phyloP scores from a whole-genome alignment of 441 rosid genomes.

The Gossypium schwendimanii region DNA sequence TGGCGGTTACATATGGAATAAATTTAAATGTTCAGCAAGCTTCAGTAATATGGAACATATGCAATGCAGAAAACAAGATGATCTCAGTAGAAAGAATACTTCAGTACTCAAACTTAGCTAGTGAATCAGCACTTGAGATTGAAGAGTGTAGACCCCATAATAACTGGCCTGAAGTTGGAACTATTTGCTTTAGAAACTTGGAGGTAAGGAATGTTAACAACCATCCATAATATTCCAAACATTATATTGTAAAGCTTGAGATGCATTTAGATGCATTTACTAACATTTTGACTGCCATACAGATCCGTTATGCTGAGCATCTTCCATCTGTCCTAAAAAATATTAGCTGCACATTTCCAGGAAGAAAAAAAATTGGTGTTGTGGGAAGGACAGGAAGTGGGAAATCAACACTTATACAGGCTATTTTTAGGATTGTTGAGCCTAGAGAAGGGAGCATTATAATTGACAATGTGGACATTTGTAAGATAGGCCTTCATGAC shows the following conservation, averaged over 20 bases:
- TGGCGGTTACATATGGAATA: slow-evolving; percentile 91
- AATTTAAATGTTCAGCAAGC: slow-evolving; percentile 89
- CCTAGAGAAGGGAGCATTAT: slow-evolving; percentile 75
- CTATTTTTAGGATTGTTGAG: slow-evolving; percentile 80
- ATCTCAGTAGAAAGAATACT: slow-evolving; percentile 94
- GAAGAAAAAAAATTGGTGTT: slow-evolving; percentile 75
- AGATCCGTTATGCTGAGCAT: slow-evolving; percentile 91
- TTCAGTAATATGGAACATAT: slow-evolving; percentile 81
- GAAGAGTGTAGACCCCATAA: slow-evolving; percentile 55
- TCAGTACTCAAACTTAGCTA: slow-evolving; percentile 67
- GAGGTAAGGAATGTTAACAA: slow-evolving; percentile 38
- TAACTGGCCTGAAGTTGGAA: slow-evolving; percentile 87
- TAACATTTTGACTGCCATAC: slow-evolving; percentile 15
- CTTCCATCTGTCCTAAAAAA: slow-evolving; percentile 75
- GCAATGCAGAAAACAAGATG: slow-evolving; percentile 93
- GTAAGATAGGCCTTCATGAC: slow-evolving; percentile 83
- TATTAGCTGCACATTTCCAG: slow-evolving; percentile 79
- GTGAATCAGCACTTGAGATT: slow-evolving; percentile 71
- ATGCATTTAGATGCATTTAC: background rate
- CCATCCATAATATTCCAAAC: background rate
- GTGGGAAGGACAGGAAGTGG: slow-evolving; percentile 97
- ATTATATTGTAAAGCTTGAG: background rate
- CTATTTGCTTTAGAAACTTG: slow-evolving; percentile 65
- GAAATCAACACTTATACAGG: slow-evolving; percentile 86
- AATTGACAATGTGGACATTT: slow-evolving; percentile 70